These are phyloP conservation scores for Chalaropsis thielavioides DNA, from an alignment of 2,329 filamentous ascomycete species.

Conservation along the genomic window DNA sequence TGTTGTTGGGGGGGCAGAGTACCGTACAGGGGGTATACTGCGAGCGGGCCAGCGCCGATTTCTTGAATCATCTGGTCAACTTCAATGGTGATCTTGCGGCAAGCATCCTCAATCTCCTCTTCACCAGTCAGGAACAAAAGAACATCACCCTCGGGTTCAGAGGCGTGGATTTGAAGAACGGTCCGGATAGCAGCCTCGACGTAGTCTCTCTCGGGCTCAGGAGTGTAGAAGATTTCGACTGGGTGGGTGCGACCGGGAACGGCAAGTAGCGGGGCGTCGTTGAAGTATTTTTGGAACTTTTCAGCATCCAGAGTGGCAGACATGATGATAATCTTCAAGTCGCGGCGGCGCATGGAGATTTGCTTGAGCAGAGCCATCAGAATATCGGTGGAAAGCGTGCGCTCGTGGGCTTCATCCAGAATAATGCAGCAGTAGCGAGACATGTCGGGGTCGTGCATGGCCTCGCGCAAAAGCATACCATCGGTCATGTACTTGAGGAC, in stretches of 20 bases:
- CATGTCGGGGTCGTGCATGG: slow-evolving; percentile 89
- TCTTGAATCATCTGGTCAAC: slow-evolving; percentile 84
- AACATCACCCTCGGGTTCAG: slow-evolving; percentile 83
- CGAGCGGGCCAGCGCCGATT: slow-evolving; percentile 77
- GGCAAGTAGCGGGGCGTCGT: slow-evolving; percentile 79
- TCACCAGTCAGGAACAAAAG: slow-evolving; percentile 92
- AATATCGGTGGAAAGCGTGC: slow-evolving; percentile 92
- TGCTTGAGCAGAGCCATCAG: slow-evolving; percentile 94
- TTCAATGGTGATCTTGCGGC: slow-evolving; percentile 79
- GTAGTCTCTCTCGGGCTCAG: slow-evolving; percentile 90
- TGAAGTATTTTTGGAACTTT: slow-evolving; percentile 97
- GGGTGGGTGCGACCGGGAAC: slow-evolving; percentile 92
- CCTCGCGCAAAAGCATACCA: slow-evolving; percentile 92
- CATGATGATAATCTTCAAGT: slow-evolving; percentile 98
- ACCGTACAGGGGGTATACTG: slow-evolving; percentile 87
- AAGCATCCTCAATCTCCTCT: slow-evolving; percentile 95
- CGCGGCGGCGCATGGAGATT: slow-evolving; percentile 63
- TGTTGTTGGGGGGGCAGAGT: slow-evolving; percentile 85
- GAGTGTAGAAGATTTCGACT: slow-evolving; percentile 97
- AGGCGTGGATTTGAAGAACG: slow-evolving; percentile 90
- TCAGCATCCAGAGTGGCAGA: slow-evolving; percentile 93
- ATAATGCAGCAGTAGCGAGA: slow-evolving; percentile 94
- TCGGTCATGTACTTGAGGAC: slow-evolving; percentile 99
- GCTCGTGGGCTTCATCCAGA: slow-evolving; percentile 94
- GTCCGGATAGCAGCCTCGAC: slow-evolving; percentile 90